Conservation (phyloP, 192 early-diverging fungal genomes). For the Obelidium mucronatum region DNA sequence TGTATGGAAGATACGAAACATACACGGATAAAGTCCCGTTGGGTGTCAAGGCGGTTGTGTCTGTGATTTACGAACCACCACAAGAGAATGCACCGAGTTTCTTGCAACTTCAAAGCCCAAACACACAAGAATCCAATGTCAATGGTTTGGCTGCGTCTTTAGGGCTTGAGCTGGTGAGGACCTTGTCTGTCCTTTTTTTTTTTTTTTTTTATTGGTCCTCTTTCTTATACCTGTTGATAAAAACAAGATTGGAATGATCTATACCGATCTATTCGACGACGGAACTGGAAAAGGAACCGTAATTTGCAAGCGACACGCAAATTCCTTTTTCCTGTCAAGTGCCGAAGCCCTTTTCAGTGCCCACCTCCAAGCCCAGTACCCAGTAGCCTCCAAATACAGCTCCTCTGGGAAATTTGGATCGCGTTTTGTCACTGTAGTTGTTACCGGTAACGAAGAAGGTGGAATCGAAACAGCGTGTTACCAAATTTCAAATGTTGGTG, state of each 20-base stretch:
- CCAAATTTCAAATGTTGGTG: constrained; percentile 91
- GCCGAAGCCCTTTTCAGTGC: constrained; percentile 89
- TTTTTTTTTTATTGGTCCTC: constrained; percentile 7
- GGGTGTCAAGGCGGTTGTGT: constrained; percentile 95
- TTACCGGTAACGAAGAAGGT: constrained; percentile 86
- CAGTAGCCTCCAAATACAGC: constrained; percentile 75
- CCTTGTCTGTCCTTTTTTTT: neutral
- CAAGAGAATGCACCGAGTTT: constrained; percentile 84
- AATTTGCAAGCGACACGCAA: constrained; percentile 85
- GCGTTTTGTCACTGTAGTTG: constrained; percentile 93
- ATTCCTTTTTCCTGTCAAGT: constrained; percentile 93
- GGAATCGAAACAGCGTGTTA: constrained; percentile 86
- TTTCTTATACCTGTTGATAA: neutral
- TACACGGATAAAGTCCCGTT: constrained; percentile 87
- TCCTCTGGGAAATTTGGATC: constrained; percentile 82
- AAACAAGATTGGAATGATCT: constrained; percentile 83
- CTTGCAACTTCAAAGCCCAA: constrained; percentile 57
- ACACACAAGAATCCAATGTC: constrained; percentile 42
- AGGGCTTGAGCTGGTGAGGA: constrained; percentile 50
- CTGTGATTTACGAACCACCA: constrained; percentile 92
- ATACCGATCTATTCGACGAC: constrained; percentile 90
- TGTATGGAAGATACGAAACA: constrained; percentile 91
- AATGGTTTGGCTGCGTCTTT: constrained; percentile 47
- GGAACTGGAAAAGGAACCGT: constrained; percentile 81
- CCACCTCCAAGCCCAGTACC: constrained; percentile 80